phyloP scores from a whole-genome alignment of 805 yeast species.

The Saturnispora besseyi region DNA sequence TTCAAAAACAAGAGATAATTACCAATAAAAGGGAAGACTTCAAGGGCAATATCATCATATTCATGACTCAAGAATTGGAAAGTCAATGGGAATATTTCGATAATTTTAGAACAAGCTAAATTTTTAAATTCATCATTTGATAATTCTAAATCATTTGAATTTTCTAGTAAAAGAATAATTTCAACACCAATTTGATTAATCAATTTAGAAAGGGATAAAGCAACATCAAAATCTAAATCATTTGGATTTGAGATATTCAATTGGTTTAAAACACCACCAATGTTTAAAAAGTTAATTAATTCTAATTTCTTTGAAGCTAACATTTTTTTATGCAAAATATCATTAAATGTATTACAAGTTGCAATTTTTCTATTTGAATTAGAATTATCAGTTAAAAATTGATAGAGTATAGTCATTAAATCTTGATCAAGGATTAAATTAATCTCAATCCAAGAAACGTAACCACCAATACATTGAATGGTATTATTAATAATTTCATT shows the following conservation, averaged over 20 bases:
- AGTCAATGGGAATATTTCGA: conserved; percentile 62
- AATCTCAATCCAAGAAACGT: conserved; percentile 90
- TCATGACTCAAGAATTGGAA: conserved; percentile 68
- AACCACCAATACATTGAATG: conserved; percentile 66
- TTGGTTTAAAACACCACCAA: conserved; percentile 44
- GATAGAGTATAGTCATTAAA: conserved; percentile 49
- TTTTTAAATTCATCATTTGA: conserved; percentile 32
- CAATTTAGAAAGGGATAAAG: conserved; percentile 65
- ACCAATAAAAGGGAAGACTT: conserved; percentile 73
- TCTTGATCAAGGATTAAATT: conserved; percentile 56
- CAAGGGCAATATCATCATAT: conserved; percentile 80
- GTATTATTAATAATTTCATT: conserved; percentile 47
- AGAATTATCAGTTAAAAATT: conserved; percentile 34
- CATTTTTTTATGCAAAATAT: conserved; percentile 52
- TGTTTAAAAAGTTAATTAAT: conserved; percentile 57
- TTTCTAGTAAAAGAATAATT: conserved; percentile 58
- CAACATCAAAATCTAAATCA: conserved; percentile 52
- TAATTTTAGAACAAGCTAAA: conserved; percentile 36
- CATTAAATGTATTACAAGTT: conserved; percentile 48
- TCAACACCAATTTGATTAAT: conserved; percentile 70
- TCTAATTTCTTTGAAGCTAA: conserved; percentile 48
- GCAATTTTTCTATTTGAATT: conserved; percentile 41
- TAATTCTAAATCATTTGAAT: conserved; percentile 28
- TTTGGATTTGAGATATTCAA: conserved; percentile 31
- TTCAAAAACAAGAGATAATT: conserved; percentile 64